Base-by-base conservation (phyloP, 371 early-diverging fungal species). In the Entomophthora muscae region DNA sequence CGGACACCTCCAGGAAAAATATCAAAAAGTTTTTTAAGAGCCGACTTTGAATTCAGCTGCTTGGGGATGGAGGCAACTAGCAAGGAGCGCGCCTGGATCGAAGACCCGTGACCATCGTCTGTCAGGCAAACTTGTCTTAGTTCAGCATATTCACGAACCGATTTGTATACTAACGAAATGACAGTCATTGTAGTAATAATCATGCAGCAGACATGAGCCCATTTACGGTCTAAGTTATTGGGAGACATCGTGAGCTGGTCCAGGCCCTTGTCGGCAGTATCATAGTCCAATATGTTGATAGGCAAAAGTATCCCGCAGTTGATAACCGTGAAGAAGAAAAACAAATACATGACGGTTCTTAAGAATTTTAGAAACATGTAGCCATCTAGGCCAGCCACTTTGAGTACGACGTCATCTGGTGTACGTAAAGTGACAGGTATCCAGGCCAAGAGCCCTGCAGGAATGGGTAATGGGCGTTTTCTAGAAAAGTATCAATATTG, bases 341-440 rank as follows among this genome's bases (percentile, higher is more conserved):
- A 42, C 42, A 42, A 17, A 5, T 10, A 10, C 5, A 68, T 69
- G 32, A 29, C 79, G 70, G 85, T 77, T 54, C 83, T 74, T 31
- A 85, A 70, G 65, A 83, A 81, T 52, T 82, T 78, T n/a, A 88
- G 66, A 32, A 85, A 84, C 86, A 89, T 84, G 71, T 79, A 89
- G 10, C 83, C 75, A 70, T 89, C 90, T 53, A 89, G 76, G 1
- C 87, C 86, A 62, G 82, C 78, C 1, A 77, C 73, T 23, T 72
- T 69, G 22, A 85, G 74, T 5, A 88, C 69, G 3, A 73, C 73
- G 1, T 74, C 73, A 61, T 87, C 87, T 52, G 73, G 64, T 65
- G 78, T 71, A 30, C 65, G 66, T n/a, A 87, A 70, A 26, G 81
- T 62, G 0, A 78, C 69, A n/a, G 71, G 57, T 61, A 89, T 71